phyloP scores from a whole-genome alignment of 1,284 basidiomycete species.

The Heterobasidion parviporum region DNA sequence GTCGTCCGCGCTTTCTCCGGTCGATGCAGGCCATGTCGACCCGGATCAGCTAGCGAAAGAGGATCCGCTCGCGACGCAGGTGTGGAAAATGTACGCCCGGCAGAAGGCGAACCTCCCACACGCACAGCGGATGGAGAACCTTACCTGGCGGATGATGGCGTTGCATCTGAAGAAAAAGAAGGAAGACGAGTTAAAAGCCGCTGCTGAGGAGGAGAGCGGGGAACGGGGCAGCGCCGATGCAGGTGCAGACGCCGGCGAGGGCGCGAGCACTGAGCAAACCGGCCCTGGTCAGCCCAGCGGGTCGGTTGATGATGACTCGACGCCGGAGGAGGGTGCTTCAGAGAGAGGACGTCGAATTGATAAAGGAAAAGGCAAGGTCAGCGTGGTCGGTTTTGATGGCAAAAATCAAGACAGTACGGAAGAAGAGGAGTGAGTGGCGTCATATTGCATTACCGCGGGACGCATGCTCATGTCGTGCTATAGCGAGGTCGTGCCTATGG shows the following conservation, averaged over 20 bases:
- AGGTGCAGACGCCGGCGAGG: not conserved
- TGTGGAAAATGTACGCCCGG: conserved; percentile 95
- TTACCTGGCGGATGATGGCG: conserved; percentile 99
- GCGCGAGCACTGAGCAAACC: not conserved
- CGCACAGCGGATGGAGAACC: conserved; percentile 92
- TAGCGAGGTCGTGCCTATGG: conserved; percentile 63
- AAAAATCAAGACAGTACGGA: conserved; percentile 59
- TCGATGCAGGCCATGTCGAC: conserved; percentile 32
- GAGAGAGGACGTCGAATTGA: conserved; percentile 64
- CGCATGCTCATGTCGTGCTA: conserved; percentile 11
- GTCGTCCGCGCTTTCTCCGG: conserved; percentile 25
- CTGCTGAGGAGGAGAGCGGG: conserved; percentile 7
- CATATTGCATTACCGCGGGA: conserved; percentile 16
- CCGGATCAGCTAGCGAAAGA: conserved; percentile 64
- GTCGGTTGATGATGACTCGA: conserved; percentile 10
- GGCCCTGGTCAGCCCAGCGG: conserved; percentile 1
- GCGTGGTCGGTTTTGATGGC: conserved; percentile 74
- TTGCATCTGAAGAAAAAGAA: conserved; percentile 84
- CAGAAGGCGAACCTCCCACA: conserved; percentile 85
- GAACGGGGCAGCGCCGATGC: not conserved
- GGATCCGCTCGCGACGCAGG: conserved; percentile 90
- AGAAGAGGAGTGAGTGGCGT: conserved; percentile 65
- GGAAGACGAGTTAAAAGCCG: conserved; percentile 47
- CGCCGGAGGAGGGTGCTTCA: conserved; percentile 20
- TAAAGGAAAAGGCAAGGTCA: conserved; percentile 64